Evolutionary conservation across 129 eudicot genomes (phyloP), one percentile per base, ranked within the genome.

Genomic region (Flaveria robusta): DNA sequence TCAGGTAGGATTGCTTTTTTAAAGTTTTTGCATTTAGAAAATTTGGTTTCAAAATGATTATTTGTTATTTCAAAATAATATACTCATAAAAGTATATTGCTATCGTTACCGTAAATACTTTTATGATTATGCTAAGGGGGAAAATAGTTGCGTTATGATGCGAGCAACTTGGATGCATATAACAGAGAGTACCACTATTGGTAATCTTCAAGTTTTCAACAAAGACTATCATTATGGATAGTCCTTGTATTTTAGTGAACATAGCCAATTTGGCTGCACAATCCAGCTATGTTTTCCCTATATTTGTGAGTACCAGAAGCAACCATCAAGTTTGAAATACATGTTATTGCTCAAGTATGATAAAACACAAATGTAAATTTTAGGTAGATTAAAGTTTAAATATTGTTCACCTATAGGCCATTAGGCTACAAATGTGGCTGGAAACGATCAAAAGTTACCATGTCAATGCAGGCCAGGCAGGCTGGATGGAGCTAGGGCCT

Each of bases 381-480:
- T n/a, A 52, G 59, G 23, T 56, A 56, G 24, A 22, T 58, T 22
- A 6, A 60, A 60, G 41, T 60, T 11, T 60, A 3, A 24, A 12
- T 4, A 56, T 56, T 20, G 27, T 56, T 56, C 31, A 20, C 64
- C 14, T 59, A 23, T 59, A 10, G 9, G 18, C 37, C 66, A 59
- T 23, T 11, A 23, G 66, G 66, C 66, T 5, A 47, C 75, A 49
- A 13, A 70, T 26, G 14, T 50, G 65, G 64, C 27, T 71, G 20
- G 64, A 71, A 51, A 71, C 6, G 18, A 72, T 14, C 39, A 54
- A 3, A 72, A 34, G 54, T 55, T 72, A 37, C 71, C 18, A 29
- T 65, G 49, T 62, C 23, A 74, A 70, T 76, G 76, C 70, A 91
- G 97, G 87, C 83, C 68, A 68, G 76, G 85, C 71, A 83, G 75